A percentile compares a stretch with the other conserved stretches of the same genome.
Conservation (phyloP, 805 yeast genomes). For the Candida mattraensis region DNA sequence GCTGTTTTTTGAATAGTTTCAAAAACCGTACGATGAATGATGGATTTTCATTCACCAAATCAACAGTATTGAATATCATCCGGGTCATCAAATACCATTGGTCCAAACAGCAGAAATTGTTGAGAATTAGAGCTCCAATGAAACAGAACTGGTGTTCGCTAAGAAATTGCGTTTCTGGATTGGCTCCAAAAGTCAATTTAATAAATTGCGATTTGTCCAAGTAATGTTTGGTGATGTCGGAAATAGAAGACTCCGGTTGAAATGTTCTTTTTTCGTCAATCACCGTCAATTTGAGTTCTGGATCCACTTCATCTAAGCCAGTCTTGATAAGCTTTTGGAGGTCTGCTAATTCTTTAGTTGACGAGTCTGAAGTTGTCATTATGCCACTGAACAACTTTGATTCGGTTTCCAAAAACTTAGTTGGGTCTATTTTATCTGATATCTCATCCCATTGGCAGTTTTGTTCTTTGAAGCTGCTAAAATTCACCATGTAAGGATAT, state of each 20-base stretch:
- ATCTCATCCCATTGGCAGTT: constrained; percentile 29
- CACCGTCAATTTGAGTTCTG: constrained; percentile 43
- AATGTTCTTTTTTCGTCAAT: constrained; percentile 40
- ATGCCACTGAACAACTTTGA: constrained; percentile 18
- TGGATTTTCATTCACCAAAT: constrained; percentile 26
- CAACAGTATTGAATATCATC: constrained; percentile 39
- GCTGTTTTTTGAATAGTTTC: constrained; percentile 35
- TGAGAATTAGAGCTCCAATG: constrained; percentile 49
- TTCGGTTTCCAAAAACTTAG: constrained; percentile 12
- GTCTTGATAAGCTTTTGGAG: constrained; percentile 37
- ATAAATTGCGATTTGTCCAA: constrained; percentile 66
- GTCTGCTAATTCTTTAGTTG: constrained; percentile 47
- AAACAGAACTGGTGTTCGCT: constrained; percentile 59
- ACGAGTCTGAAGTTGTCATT: constrained; percentile 48
- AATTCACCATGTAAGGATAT: constrained; percentile 25
- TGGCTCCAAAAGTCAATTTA: constrained; percentile 30
- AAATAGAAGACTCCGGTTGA: constrained; percentile 35
- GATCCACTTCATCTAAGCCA: constrained; percentile 14
- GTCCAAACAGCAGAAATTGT: constrained; percentile 60
- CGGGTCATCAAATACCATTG: constrained; percentile 62
- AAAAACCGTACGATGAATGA: constrained; percentile 36
- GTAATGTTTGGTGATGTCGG: constrained; percentile 49
- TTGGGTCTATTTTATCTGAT: constrained; percentile 10
- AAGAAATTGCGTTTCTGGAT: constrained; percentile 34
- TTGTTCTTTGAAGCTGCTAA: constrained; percentile 23